Evolutionary conservation across 257 asterid species (phyloP), one percentile per base, ranked within the genome.

Genomic region (Capsicum pubescens): DNA sequence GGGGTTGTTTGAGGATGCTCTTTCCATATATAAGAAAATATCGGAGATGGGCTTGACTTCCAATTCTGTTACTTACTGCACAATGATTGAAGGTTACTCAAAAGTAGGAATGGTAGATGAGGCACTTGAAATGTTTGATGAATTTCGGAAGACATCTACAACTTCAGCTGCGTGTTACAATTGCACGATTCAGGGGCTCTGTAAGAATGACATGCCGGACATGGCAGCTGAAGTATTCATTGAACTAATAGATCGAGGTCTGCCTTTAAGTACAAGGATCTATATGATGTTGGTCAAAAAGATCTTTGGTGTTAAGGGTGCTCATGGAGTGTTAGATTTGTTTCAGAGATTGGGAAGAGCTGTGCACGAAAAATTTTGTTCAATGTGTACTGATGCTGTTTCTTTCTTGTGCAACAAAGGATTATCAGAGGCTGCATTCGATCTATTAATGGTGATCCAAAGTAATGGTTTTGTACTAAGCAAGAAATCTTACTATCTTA

Each of bases 1-100:
- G 66, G 98, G 98, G 7, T 89, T 90, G 88, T 92, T 92, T 63
- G 99, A 92, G 86, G 97, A 95, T 84, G 98, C 93, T 83, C 83
- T 80, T 78, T 84, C 85, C 59, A 84, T 93, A 57, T 93, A 89
- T 87, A 85, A 89, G 77, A 87, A 88, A 82, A 83, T 94, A 88
- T 90, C 88, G 7, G 88, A 88, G 46, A 86, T 87, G 91, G 88
- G 84, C 86, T 76, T 94, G 86, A 85, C 84, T 21, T 89, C 96
- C 21, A 89, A 93, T 84, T 87, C 85, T 79, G 81, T 89, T 81
- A 91, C 95, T 10, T 94, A 90, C 81, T 80, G 67, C 86, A 87
- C 93, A 61, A 87, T 96, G 91, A 92, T 94, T 77, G 88, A 93
- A 70, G 98, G 98, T 50, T 93, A 89, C 87, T 91, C 92, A 83